Percentiles rank a stretch among this genome's conserved stretches.
phyloP scores from a whole-genome alignment of 164 flowering plant species.

The Aristolochia contorta region DNA sequence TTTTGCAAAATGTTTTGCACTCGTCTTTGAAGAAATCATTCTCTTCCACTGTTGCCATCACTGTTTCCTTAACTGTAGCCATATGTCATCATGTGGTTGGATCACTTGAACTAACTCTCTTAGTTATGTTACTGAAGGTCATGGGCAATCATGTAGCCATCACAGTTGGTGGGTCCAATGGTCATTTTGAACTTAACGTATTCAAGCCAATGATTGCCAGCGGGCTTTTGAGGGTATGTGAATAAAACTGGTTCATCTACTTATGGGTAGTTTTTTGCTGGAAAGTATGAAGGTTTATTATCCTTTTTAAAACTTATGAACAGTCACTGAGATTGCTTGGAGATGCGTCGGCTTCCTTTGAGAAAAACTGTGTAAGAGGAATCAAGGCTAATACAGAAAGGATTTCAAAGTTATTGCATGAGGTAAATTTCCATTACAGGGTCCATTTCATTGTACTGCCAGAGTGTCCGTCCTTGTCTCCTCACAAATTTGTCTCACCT shows the following conservation, averaged over 20 bases:
- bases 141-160: slow-evolving; percentile 96
- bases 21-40: background rate
- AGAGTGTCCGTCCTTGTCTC: background rate
- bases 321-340: slow-evolving; percentile 91
- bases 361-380: slow-evolving; percentile 92
- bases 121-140: slow-evolving; percentile 36
- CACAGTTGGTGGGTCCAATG: slow-evolving; percentile 92
- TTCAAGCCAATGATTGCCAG: slow-evolving; percentile 95
- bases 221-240: slow-evolving; percentile 67
- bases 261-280: background rate
- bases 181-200: slow-evolving; percentile 96
- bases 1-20: too few species aligned
- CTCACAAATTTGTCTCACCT: background rate
- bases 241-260: background rate
- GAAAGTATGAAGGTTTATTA: background rate
- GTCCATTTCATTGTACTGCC: background rate
- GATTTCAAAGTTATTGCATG: slow-evolving; percentile 85
- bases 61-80: background rate
- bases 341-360: slow-evolving; percentile 95
- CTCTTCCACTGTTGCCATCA: background rate
- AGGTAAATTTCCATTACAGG: slow-evolving; percentile 32
- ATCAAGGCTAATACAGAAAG: slow-evolving; percentile 84
- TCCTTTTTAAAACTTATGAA: background rate
- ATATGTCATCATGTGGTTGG: background rate
- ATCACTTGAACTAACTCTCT: background rate